Evolutionary conservation across 306 rosid species (phyloP).

Genomic region (Citrullus amarus): DNA sequence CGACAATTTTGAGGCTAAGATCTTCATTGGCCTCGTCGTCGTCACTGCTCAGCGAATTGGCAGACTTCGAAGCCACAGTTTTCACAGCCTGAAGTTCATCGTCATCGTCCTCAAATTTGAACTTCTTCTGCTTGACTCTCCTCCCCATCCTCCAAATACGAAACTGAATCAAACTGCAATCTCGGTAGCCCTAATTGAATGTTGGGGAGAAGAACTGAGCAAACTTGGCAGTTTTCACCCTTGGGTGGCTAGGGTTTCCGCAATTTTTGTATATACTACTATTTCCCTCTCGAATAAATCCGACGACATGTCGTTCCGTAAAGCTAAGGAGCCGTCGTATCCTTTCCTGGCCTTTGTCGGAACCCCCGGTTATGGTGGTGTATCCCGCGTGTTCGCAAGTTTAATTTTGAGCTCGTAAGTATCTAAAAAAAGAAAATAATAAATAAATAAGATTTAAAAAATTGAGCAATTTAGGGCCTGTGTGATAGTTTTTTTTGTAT

Average conservation of each 20-base stretch:
- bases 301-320: not conserved
- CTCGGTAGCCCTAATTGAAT: not conserved
- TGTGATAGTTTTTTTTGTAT: too few relatives aligned
- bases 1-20: constrained; percentile 50
- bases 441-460: too few relatives aligned
- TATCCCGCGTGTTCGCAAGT: not conserved
- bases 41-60: constrained; percentile 17
- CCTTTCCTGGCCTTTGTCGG: not conserved
- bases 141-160: constrained; percentile 28
- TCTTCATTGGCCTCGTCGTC: constrained; percentile 79
- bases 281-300: not conserved
- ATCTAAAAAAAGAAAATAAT: too few relatives aligned
- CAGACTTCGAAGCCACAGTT: constrained; percentile 10
- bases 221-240: not conserved
- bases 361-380: not conserved
- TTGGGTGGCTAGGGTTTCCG: not conserved
- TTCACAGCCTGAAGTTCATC: constrained; percentile 3
- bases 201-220: not conserved
- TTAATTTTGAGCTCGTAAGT: too few relatives aligned
- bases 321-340: not conserved
- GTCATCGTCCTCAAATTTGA: constrained; percentile 19
- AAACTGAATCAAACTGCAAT: not conserved
- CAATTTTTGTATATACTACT: not conserved
- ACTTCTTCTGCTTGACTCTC: constrained; percentile 32
- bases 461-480: too few relatives aligned